Percentiles rank a stretch among this genome's conserved stretches.
These are phyloP conservation scores for Schizonepeta tenuifolia DNA, from an alignment of 257 asterid species.

Conservation along the genomic window DNA sequence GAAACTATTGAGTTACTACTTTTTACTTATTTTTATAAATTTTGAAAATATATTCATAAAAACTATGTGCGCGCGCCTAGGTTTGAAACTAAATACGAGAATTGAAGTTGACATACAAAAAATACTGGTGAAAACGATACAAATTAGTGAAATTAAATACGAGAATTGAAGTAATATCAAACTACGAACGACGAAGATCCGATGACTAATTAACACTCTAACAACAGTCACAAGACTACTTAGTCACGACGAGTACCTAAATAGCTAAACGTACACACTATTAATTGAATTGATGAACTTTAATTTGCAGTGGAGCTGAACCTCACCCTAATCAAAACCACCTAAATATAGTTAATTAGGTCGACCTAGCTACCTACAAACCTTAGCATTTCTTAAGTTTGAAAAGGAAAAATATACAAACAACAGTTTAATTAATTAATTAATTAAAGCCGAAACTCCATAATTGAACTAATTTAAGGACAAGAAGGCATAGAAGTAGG, in stretches of 20 bases:
- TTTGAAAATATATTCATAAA: too few relatives aligned
- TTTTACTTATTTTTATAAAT: too few relatives aligned
- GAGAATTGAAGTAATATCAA: too few relatives aligned
- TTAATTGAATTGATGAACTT: background rate
- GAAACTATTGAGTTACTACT: too few relatives aligned
- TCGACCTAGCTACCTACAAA: slow-evolving; percentile 35
- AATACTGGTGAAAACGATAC: too few relatives aligned
- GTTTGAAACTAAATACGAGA: too few relatives aligned
- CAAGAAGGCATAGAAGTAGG: slow-evolving; percentile 49
- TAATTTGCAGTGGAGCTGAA: slow-evolving; percentile 1
- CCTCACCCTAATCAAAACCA: background rate
- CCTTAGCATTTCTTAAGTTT: slow-evolving; percentile 9
- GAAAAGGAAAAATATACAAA: slow-evolving; percentile 17
- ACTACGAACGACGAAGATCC: background rate
- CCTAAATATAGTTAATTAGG: background rate
- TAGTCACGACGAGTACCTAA: background rate
- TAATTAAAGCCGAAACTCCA: background rate
- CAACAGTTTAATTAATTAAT: slow-evolving; percentile 21
- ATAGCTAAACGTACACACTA: background rate
- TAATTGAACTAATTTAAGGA: slow-evolving; percentile 37
- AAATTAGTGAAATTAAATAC: too few relatives aligned
- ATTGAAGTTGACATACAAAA: too few relatives aligned
- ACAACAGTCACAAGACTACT: too few relatives aligned
- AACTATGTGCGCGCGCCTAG: too few relatives aligned
- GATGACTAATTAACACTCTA: background rate